Evolutionary conservation across 306 rosid genomes (phyloP).

Genomic region (Dalbergia cultrata): DNA sequence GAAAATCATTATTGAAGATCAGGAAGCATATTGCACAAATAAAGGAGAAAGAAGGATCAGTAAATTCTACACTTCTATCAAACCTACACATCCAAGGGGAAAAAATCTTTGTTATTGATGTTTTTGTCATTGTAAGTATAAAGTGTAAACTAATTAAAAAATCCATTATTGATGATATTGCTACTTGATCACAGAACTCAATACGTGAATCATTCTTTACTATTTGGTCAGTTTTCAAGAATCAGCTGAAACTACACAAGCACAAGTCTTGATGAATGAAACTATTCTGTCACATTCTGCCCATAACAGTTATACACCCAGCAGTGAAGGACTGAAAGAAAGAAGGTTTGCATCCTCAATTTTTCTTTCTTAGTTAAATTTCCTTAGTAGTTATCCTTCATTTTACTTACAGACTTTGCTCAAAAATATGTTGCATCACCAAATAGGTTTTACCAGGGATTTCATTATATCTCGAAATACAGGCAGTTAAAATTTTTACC

Average conservation of each 20-base stretch:
- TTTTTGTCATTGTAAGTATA: background rate
- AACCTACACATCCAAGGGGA: background rate
- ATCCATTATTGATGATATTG: conserved; percentile 24
- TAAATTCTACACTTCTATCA: conserved; percentile 19
- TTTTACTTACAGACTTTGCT: conserved; percentile 14
- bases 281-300: conserved; percentile 10
- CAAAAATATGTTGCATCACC: conserved; percentile 7
- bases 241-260: conserved; percentile 5
- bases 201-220: background rate
- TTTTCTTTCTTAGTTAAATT: conserved; percentile 12
- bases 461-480: conserved; percentile 10
- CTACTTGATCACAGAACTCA: conserved; percentile 20
- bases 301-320: background rate
- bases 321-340: conserved; percentile 24
- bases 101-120: background rate
- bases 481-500: conserved; percentile 1
- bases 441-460: background rate
- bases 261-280: conserved; percentile 27
- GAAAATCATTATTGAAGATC: conserved; percentile 18
- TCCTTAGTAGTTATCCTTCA: conserved; percentile 11
- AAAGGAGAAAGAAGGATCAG: background rate
- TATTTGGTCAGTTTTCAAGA: conserved; percentile 11
- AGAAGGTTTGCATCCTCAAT: conserved; percentile 4
- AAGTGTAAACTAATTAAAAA: conserved; percentile 1
- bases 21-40: background rate